Base-by-base conservation (phyloP, 768 basidiomycete genomes). In the Rhodotorula toruloides region DNA sequence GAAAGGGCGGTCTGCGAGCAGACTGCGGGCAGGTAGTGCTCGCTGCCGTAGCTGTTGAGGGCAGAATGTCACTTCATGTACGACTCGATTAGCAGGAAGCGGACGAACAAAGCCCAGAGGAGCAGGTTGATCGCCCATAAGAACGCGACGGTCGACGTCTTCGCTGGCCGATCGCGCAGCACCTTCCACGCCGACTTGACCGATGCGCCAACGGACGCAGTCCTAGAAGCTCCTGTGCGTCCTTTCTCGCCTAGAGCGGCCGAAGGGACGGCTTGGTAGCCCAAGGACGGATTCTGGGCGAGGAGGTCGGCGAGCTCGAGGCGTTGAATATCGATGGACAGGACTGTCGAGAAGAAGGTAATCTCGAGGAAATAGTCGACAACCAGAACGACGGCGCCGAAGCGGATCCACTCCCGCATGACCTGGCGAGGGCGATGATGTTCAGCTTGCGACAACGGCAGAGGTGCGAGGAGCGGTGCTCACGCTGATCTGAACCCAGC, bases 331-430 rank as follows among this genome's bases (percentile, higher is more conserved):
- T 99, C 94, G 72, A 99, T 96, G 0, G 91, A 91, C 31, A 99
- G 80, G 34, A 96, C 91, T 12, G 93, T 89, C 70, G 93, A 81
- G 79, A 94, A 97, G 79, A 97, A 94, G 0, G 91, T 96, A 75
- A 96, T 90, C 22, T 94, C 87, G 66, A 98, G 82, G 79, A 93
- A 94, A 91, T 91, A 98, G 76, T 98, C 93, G 22, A 91, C 92
- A 37, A 97, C 88, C 29, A 97, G 82, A 17, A 97, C 91, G 31
- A 97, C 91, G 49, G 91, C 86, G 0, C 91, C 91, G 76, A 98
- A 97, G 6, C 86, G 82, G 77, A 92, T 94, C 75, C 97, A 94
- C 73, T 97, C 91, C 44, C 89, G 84, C 42, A 93, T 89, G 2
- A 70, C 67, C 62, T 54, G 42, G 11, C 0, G 0, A 29, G 8